These are phyloP conservation scores for Aspergillus udagawae DNA, from an alignment of 2,329 filamentous ascomycete species.

Conservation along the genomic window DNA sequence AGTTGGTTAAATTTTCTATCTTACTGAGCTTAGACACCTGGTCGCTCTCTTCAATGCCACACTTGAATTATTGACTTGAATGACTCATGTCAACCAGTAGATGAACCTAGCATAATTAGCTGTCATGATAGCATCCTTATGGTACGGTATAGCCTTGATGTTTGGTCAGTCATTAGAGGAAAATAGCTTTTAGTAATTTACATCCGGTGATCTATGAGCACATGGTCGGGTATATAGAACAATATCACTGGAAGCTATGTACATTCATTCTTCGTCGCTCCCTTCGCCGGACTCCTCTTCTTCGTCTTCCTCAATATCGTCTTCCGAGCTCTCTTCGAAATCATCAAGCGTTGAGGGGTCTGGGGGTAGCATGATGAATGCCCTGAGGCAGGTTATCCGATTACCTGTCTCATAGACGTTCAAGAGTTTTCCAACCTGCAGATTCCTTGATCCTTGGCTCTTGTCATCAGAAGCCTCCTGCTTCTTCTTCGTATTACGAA, in stretches of 20 bases:
- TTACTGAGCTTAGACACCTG: not conserved
- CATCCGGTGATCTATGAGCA: constrained; percentile 9
- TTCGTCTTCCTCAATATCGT: constrained; percentile 27
- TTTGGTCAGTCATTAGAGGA: not conserved
- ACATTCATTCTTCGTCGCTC: constrained; percentile 22
- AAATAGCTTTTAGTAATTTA: constrained; percentile 2
- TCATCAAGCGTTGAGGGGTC: constrained; percentile 53
- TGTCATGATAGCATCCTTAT: not conserved
- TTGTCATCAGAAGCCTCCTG: constrained; percentile 16
- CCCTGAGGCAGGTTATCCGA: constrained; percentile 81
- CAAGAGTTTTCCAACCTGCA: constrained; percentile 62
- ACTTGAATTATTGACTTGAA: not conserved
- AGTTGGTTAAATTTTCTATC: not conserved
- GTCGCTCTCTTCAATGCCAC: not conserved
- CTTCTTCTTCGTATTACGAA: constrained; percentile 13
- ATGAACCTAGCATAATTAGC: not conserved
- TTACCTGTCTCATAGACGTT: constrained; percentile 81
- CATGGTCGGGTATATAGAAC: constrained; percentile 20
- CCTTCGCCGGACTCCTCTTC: constrained; percentile 23
- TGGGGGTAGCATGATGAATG: constrained; percentile 75
- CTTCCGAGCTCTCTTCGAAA: constrained; percentile 20
- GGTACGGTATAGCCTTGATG: not conserved
- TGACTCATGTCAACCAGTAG: not conserved
- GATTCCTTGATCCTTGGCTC: constrained; percentile 16
- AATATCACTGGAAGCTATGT: constrained; percentile 1